Percentiles rank a stretch among this genome's conserved stretches.
phyloP scores from a whole-genome alignment of 164 flowering plant genomes.

The Hamamelis virginiana region DNA sequence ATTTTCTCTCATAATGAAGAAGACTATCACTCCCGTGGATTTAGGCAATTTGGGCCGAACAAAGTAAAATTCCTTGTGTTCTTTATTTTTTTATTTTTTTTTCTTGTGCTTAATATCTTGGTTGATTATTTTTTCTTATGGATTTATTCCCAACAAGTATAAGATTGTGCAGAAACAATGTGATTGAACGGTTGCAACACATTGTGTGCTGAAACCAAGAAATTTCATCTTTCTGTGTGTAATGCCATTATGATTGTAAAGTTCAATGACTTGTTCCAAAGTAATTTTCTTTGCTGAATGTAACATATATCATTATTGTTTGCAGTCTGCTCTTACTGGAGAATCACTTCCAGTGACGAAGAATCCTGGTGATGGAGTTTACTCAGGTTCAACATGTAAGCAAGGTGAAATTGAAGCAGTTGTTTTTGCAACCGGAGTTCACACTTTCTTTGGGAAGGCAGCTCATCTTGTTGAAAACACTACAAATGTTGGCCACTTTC shows the following conservation, averaged over 20 bases:
- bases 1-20: no score
- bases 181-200: neutral
- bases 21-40: no score
- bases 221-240: no score
- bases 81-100: no score
- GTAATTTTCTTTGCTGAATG: neutral
- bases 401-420: conserved; percentile 86
- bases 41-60: no score
- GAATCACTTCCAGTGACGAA: conserved; percentile 83
- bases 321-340: conserved; percentile 79
- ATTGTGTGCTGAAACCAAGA: neutral
- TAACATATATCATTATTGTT: conserved; percentile 4
- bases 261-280: neutral
- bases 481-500: conserved; percentile 76
- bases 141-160: no score
- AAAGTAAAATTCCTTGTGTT: no score
- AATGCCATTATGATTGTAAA: neutral
- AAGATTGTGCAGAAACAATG: neutral
- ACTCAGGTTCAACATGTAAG: conserved; percentile 85
- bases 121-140: no score
- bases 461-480: conserved; percentile 85
- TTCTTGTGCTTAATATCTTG: no score
- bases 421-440: conserved; percentile 83
- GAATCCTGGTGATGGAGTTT: conserved; percentile 71
- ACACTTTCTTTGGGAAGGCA: conserved; percentile 85